These are phyloP conservation scores for Escallonia rubra DNA, from an alignment of 129 eudicot species.

Conservation along the genomic window DNA sequence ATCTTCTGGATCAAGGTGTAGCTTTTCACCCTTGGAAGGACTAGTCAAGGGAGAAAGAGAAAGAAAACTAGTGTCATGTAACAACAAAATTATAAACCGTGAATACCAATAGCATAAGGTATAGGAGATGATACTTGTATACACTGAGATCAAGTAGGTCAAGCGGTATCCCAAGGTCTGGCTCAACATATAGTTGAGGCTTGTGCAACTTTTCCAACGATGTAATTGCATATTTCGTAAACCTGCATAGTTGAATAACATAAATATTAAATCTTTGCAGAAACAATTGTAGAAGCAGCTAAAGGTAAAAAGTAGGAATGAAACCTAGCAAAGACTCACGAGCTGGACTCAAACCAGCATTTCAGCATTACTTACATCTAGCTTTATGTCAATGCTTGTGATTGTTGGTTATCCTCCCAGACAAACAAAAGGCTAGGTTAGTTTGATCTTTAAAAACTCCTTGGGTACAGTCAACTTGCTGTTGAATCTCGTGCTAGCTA, in stretches of 20 bases:
- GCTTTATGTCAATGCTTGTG: too few species aligned
- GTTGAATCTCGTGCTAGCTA: too few species aligned
- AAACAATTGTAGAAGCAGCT: not conserved
- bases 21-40: conserved; percentile 56
- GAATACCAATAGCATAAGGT: not conserved
- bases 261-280: not conserved
- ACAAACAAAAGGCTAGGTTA: too few species aligned
- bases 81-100: not conserved
- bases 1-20: conserved; percentile 70
- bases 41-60: conserved; percentile 28
- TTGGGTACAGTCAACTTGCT: too few species aligned
- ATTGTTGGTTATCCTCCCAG: too few species aligned
- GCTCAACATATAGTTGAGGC: conserved; percentile 86
- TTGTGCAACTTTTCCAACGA: conserved; percentile 83
- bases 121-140: conserved; percentile 59
- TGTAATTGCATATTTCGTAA: conserved; percentile 54
- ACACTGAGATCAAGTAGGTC: conserved; percentile 98
- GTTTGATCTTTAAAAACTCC: too few species aligned
- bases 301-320: too few species aligned
- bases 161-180: conserved; percentile 95
- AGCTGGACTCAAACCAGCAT: too few species aligned
- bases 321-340: too few species aligned
- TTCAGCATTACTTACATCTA: too few species aligned
- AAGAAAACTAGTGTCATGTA: not conserved
- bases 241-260: conserved; percentile 46